Percentiles rank a stretch among this genome's conserved stretches.
Evolutionary conservation across 192 early-diverging fungal genomes (phyloP).

Genomic region (Anaeromyces robustus): DNA sequence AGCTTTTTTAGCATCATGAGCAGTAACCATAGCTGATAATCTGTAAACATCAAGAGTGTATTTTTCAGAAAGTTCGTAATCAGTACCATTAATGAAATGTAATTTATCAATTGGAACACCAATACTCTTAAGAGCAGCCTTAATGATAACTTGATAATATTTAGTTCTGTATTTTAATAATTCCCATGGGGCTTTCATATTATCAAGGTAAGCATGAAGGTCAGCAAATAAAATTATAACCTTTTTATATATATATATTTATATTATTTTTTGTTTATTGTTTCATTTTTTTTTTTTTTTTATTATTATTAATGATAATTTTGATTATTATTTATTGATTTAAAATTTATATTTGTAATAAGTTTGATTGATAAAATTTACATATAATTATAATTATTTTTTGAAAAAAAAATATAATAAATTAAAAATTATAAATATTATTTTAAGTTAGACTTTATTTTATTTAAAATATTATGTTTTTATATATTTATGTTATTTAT

Average conservation of each 20-base stretch:
- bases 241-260: too few species aligned
- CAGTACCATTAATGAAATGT: constrained; percentile 77
- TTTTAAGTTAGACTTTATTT: too few species aligned
- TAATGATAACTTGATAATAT: constrained; percentile 89
- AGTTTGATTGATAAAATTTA: too few species aligned
- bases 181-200: constrained; percentile 91
- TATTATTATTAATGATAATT: background rate
- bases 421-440: too few species aligned
- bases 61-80: constrained; percentile 71
- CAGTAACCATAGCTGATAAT: constrained; percentile 66
- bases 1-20: constrained; percentile 95
- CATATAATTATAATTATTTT: too few species aligned
- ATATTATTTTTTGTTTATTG: too few species aligned
- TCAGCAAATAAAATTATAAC: constrained; percentile 85
- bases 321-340: too few species aligned
- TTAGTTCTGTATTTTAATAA: constrained; percentile 70
- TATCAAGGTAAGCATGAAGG: constrained; percentile 95
- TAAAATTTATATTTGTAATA: too few species aligned
- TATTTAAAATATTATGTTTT: too few species aligned
- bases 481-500: too few species aligned
- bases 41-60: constrained; percentile 87
- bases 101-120: constrained; percentile 87
- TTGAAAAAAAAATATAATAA: too few species aligned
- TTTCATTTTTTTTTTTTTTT: background rate
- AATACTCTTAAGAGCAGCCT: constrained; percentile 77